phyloP scores from a whole-genome alignment of 805 yeast genomes.

The Metschnikowia matae region DNA sequence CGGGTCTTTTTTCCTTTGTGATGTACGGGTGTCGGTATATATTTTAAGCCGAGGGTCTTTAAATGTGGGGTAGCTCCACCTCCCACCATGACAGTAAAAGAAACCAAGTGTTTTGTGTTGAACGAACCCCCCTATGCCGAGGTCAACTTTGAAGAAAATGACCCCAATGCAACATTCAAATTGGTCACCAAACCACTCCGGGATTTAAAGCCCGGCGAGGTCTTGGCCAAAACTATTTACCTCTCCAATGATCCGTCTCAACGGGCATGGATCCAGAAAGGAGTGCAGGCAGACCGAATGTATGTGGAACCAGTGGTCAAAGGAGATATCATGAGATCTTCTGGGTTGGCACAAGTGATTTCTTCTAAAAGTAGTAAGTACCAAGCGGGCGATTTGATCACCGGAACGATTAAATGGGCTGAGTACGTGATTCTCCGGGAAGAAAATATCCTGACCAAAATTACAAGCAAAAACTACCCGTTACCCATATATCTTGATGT shows the following conservation, averaged over 20 bases:
- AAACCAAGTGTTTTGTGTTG: slow-evolving; percentile 2
- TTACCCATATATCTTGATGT: slow-evolving; percentile 29
- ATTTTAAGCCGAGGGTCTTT: neutral
- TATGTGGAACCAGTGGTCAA: slow-evolving; percentile 17
- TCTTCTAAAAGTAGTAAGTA: slow-evolving; percentile 39
- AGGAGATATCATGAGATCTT: slow-evolving; percentile 43
- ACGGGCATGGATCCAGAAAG: slow-evolving; percentile 45
- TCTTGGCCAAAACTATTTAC: slow-evolving; percentile 42
- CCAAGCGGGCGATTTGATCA: slow-evolving; percentile 41
- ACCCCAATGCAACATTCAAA: slow-evolving; percentile 27
- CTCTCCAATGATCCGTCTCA: slow-evolving; percentile 61
- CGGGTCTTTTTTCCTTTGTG: neutral
- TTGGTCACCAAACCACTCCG: slow-evolving; percentile 8
- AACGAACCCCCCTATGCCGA: slow-evolving; percentile 4
- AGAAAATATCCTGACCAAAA: slow-evolving; percentile 20
- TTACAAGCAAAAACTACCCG: slow-evolving; percentile 9
- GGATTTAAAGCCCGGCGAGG: slow-evolving; percentile 31
- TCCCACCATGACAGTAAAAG: neutral
- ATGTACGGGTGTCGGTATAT: neutral
- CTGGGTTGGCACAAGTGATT: slow-evolving; percentile 47
- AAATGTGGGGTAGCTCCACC: neutral
- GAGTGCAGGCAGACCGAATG: slow-evolving; percentile 5
- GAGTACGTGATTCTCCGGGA: slow-evolving; percentile 37
- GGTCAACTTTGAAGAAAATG: slow-evolving; percentile 18
- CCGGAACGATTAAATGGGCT: slow-evolving; percentile 42